Evolutionary conservation across 2,329 filamentous ascomycete genomes (phyloP), one percentile per base, ranked within the genome.

Genomic region (Xylaria sp.): DNA sequence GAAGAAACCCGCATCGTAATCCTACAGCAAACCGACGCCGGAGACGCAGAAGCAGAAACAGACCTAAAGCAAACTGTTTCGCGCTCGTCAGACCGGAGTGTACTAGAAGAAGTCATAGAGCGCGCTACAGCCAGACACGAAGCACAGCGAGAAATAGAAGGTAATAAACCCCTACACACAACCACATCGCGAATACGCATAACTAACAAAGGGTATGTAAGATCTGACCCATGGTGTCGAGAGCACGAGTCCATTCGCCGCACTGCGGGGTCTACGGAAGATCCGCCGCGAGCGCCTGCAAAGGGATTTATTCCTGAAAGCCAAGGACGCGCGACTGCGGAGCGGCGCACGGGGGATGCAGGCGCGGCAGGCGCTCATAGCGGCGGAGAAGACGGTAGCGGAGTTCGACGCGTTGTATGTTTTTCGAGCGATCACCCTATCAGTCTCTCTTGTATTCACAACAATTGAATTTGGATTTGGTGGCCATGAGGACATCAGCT

Each of bases 291-390:
- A 90, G 70, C 84, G 89, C 25, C 82, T 92, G 46, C 85, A 88
- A 72, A 86, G 87, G 74, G 85, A 88, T 7, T 82, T 94, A 2
- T 92, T 92, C 65, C 85, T 90, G 23, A 86, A 90, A 0, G 90
- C 93, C 75, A 92, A 94, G 72, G 90, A 93, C 76, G 92, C 93
- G 8, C 85, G 89, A 51, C 81, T 94, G 49, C 85, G 92, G 61
- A 95, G 92, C 75, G 93, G 94, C 41, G 87, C 92, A 1, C 83
- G 93, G 51, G 94, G 94, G 0, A 82, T 92, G 77, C 87, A 91
- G 69, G 93, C 93, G 0, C 85, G 93, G n/a, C 95, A 96, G 75
- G 88, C 90, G 0, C 80, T 96, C 20, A 88, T 89, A 59, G 86
- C 86, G 3, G 87, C 90, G 33, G 93, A 97, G 76, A 90, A 89